phyloP scores from a whole-genome alignment of 495 filamentous ascomycete species.

The Cryomyces minteri region DNA sequence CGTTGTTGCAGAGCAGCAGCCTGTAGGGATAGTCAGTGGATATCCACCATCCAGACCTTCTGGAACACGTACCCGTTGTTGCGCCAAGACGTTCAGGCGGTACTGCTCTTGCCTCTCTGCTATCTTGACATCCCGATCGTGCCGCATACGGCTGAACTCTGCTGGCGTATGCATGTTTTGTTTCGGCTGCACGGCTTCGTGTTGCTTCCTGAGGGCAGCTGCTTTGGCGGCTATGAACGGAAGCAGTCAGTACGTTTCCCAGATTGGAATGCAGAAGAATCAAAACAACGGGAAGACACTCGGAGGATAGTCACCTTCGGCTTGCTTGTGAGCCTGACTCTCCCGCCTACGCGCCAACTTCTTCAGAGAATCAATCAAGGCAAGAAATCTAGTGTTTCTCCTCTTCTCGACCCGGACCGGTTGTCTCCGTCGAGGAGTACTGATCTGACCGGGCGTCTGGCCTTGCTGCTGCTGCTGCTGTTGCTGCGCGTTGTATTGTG shows the following conservation, averaged over 20 bases:
- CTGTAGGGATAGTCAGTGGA: not conserved
- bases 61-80: constrained; percentile 35
- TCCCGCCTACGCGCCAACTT: constrained; percentile 92
- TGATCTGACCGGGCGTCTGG: constrained; percentile 34
- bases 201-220: constrained; percentile 21
- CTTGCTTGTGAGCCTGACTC: constrained; percentile 64
- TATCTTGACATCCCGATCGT: constrained; percentile 63
- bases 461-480: constrained; percentile 39
- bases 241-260: too few relatives aligned
- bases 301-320: constrained; percentile 38
- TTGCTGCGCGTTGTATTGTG: constrained; percentile 38
- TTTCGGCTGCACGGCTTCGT: constrained; percentile 16
- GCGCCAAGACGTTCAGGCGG: constrained; percentile 28
- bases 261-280: too few relatives aligned
- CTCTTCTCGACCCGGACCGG: constrained; percentile 69
- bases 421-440: constrained; percentile 40
- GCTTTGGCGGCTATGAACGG: constrained; percentile 16
- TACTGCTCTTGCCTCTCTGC: constrained; percentile 55
- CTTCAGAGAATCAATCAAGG: constrained; percentile 81
- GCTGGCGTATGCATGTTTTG: constrained; percentile 47
- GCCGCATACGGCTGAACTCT: constrained; percentile 75
- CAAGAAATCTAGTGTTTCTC: constrained; percentile 66
- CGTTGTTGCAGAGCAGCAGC: constrained; percentile 6
- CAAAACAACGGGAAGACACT: too few relatives aligned
- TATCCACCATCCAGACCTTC: not conserved